These are phyloP conservation scores for Pachysandra terminalis DNA, from an alignment of 164 flowering plant species.

Conservation along the genomic window DNA sequence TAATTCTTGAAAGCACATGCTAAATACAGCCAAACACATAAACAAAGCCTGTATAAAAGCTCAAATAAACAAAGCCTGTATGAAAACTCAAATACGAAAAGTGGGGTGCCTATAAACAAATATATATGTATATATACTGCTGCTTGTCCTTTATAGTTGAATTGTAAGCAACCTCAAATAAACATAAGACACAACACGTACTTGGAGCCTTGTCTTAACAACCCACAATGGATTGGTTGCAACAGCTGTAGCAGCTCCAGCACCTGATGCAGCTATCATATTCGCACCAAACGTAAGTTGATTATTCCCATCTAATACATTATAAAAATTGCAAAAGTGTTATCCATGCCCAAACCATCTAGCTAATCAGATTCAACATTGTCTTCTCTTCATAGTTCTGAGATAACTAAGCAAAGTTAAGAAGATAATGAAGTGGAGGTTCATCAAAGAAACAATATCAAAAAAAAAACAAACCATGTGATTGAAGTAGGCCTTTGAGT, in stretches of 20 bases:
- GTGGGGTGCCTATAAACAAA: no score
- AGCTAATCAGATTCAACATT: neutral
- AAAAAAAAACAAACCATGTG: constrained; percentile 64
- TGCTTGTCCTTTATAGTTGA: no score
- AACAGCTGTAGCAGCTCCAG: constrained; percentile 90
- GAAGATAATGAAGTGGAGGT: neutral
- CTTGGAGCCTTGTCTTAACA: constrained; percentile 95
- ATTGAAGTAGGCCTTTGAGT: constrained; percentile 55
- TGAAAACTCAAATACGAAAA: no score
- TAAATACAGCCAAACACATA: no score
- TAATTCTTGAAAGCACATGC: no score
- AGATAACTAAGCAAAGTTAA: constrained; percentile 3
- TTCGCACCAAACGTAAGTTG: constrained; percentile 65
- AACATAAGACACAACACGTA: constrained; percentile 36
- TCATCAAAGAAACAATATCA: no score
- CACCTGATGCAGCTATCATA: constrained; percentile 85
- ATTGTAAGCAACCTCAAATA: neutral
- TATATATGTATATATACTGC: no score
- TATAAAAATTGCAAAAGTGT: neutral
- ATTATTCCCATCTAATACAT: constrained; percentile 34
- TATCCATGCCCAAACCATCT: neutral
- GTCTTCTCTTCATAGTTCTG: constrained; percentile 5
- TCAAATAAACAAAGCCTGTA: no score
- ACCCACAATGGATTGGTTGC: constrained; percentile 98
- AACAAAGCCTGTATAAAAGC: no score